Evolutionary conservation across 2,329 filamentous ascomycete species (phyloP).

Genomic region (Fusarium globosum): DNA sequence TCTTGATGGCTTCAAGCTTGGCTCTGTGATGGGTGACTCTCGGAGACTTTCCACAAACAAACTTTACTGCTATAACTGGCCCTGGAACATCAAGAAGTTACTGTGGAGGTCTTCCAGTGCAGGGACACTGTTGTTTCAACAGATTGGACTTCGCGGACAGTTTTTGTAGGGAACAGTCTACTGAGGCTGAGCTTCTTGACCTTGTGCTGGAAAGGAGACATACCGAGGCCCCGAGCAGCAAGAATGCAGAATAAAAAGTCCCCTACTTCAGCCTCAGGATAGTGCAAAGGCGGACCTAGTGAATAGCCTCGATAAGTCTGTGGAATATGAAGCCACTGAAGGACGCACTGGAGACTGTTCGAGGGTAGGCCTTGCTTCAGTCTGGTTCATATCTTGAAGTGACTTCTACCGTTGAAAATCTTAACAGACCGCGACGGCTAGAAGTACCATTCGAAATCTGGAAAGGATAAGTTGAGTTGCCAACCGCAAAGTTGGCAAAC

Average conservation of each 20-base stretch:
- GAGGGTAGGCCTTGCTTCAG: background rate
- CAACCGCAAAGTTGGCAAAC: rapidly evolving
- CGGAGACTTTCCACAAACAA: background rate
- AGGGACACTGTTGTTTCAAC: background rate
- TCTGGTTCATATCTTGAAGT: background rate
- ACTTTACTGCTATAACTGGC: background rate
- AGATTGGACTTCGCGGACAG: background rate
- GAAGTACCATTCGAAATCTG: background rate
- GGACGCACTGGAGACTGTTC: background rate
- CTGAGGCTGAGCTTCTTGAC: background rate
- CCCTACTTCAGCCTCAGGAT: rapidly evolving
- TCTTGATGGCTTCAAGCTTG: background rate
- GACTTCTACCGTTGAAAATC: background rate
- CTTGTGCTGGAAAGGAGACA: background rate
- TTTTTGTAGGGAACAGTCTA: background rate
- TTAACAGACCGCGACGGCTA: background rate
- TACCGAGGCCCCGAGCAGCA: no score
- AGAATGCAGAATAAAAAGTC: rapidly evolving
- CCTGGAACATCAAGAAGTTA: background rate
- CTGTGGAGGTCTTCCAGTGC: background rate
- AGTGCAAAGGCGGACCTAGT: background rate
- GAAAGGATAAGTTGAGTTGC: background rate
- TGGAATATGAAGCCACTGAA: background rate
- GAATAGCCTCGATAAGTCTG: rapidly evolving
- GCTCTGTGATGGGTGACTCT: no score